A percentile compares a stretch with the other conserved stretches of the same genome.
Conservation (phyloP, 2,329 filamentous ascomycete species). For the Zarea fungicola region DNA sequence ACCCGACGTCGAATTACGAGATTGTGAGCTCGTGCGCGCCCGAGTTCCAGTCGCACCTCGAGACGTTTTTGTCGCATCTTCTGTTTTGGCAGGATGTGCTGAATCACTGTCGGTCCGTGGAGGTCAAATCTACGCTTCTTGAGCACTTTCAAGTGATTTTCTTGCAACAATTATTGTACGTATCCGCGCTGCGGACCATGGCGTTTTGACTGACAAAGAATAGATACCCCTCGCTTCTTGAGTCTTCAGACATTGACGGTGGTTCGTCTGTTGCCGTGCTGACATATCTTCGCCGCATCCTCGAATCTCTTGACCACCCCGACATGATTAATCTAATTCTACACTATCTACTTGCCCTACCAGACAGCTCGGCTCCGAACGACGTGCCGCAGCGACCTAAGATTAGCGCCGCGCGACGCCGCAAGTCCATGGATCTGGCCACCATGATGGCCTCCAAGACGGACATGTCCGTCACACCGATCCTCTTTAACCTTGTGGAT, state of each 20-base stretch:
- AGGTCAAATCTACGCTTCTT: conserved; percentile 86
- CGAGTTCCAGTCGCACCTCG: conserved; percentile 78
- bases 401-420: conserved; percentile 66
- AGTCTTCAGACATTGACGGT: conserved; percentile 95
- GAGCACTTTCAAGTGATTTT: conserved; percentile 98
- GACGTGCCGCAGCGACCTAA: conserved; percentile 40
- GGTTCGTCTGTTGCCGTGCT: conserved; percentile 94
- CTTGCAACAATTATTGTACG: conserved; percentile 84
- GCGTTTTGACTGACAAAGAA: conserved; percentile 13
- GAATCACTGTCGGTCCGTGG: conserved; percentile 86
- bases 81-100: conserved; percentile 98
- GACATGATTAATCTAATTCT: conserved; percentile 93
- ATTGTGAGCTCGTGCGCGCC: conserved; percentile 68
- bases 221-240: conserved; percentile 89
- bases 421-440: conserved; percentile 84
- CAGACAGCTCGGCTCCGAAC: conserved; percentile 44
- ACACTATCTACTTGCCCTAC: conserved; percentile 82
- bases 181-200: conserved; percentile 9
- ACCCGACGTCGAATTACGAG: conserved; percentile 63
- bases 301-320: conserved; percentile 86
- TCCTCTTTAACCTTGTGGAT: conserved; percentile 90
- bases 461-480: conserved; percentile 69
- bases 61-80: conserved; percentile 90
- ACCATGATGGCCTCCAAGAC: conserved; percentile 71
- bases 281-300: conserved; percentile 84